Evolutionary conservation across 164 flowering plant species (phyloP).

Genomic region (Pachysandra terminalis): DNA sequence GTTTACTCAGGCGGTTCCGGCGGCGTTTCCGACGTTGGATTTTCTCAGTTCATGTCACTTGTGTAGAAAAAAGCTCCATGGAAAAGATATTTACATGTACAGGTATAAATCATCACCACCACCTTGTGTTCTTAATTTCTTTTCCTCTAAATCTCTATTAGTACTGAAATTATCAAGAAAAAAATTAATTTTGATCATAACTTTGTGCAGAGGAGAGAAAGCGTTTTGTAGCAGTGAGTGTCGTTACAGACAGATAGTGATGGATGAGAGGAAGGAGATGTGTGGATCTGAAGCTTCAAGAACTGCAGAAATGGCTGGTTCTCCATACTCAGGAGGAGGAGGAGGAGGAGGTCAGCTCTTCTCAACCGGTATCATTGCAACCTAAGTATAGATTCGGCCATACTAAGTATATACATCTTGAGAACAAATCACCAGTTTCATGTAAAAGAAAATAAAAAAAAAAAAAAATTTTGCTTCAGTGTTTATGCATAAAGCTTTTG

Average conservation of each 20-base stretch:
- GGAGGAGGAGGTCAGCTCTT: slow-evolving; percentile 44
- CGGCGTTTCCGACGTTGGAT: slow-evolving; percentile 33
- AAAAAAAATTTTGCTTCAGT: no score
- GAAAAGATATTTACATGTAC: slow-evolving; percentile 78
- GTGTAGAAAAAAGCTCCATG: slow-evolving; percentile 62
- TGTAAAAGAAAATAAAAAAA: no score
- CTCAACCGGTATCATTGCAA: slow-evolving; percentile 56
- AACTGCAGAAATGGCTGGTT: slow-evolving; percentile 34
- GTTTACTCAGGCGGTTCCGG: slow-evolving; percentile 2
- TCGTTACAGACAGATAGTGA: slow-evolving; percentile 55
- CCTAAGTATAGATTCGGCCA: slow-evolving; percentile 15
- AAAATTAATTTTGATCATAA: background rate
- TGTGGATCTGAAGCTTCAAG: slow-evolving; percentile 58
- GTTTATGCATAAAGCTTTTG: no score
- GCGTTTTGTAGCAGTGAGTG: slow-evolving; percentile 85
- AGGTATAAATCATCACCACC: slow-evolving; percentile 32
- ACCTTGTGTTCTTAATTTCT: background rate
- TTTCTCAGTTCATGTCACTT: slow-evolving; percentile 58
- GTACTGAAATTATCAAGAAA: background rate
- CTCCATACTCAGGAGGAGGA: slow-evolving; percentile 36
- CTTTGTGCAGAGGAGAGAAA: slow-evolving; percentile 67
- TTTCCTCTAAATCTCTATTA: background rate
- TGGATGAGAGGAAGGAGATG: slow-evolving; percentile 60
- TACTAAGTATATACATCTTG: no score
- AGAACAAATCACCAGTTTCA: no score